Conservation (phyloP, 2,329 filamentous ascomycete genomes). For the Verticillium dahliae region DNA sequence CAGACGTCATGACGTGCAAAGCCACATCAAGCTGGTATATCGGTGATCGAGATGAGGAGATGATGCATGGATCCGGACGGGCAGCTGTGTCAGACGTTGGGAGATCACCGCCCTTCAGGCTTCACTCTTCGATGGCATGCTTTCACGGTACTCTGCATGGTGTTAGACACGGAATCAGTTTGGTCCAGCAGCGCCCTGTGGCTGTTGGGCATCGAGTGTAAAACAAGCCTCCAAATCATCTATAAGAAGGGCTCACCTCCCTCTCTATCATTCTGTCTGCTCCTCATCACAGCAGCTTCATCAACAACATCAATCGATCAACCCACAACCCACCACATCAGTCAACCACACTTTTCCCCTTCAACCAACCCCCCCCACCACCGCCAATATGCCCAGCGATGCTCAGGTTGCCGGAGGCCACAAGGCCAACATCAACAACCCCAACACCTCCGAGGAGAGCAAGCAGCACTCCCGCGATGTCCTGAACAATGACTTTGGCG, state of each 20-base stretch:
- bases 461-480: constrained; percentile 48
- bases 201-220: not conserved
- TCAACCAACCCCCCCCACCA: not conserved
- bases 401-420: constrained; percentile 49
- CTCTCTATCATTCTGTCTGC: not conserved
- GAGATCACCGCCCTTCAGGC: not conserved
- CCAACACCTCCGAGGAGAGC: constrained; percentile 46
- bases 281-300: constrained; percentile 4
- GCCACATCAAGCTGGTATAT: not conserved
- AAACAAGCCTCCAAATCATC: not conserved
- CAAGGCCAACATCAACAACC: constrained; percentile 53
- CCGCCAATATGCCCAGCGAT: constrained; percentile 36
- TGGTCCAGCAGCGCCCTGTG: not conserved
- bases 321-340: not conserved
- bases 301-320: not conserved
- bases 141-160: not conserved
- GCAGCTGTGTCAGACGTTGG: not conserved
- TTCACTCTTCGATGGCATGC: not conserved
- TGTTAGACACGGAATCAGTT: not conserved
- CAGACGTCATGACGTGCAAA: constrained; percentile 9
- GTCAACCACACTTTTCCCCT: not conserved
- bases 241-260: constrained; percentile 8
- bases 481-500: constrained; percentile 42
- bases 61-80: not conserved
- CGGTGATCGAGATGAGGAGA: constrained; percentile 3